Conservation (phyloP, 176 grass and related monocot species). For the Avena eriantha region DNA sequence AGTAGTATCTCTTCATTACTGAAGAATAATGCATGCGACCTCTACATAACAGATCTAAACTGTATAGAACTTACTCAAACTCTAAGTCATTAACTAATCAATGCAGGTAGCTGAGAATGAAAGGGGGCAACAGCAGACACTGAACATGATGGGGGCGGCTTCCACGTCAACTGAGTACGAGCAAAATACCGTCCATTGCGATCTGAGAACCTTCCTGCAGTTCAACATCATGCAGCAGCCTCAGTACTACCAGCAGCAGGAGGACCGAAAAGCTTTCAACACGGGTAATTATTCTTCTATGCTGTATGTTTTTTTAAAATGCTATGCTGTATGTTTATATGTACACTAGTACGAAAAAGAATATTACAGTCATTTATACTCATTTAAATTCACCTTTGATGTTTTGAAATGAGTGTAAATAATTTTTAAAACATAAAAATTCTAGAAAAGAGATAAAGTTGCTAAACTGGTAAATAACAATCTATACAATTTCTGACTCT, state of each 20-base stretch:
- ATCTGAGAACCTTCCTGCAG: constrained; percentile 76
- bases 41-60: constrained; percentile 3
- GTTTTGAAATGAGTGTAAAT: background rate
- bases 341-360: background rate
- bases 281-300: constrained; percentile 49
- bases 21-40: background rate
- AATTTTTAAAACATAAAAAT: background rate
- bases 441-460: background rate
- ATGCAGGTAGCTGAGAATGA: constrained; percentile 71
- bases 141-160: constrained; percentile 64
- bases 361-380: background rate
- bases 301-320: background rate
- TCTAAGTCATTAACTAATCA: constrained; percentile 17
- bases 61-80: constrained; percentile 9
- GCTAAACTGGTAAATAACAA: background rate
- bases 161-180: constrained; percentile 63
- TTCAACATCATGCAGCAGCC: constrained; percentile 75
- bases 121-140: constrained; percentile 69
- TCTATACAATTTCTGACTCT: background rate
- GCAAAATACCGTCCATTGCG: constrained; percentile 59
- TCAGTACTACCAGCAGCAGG: constrained; percentile 68
- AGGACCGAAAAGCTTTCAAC: constrained; percentile 54
- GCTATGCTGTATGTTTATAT: background rate
- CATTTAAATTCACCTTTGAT: background rate
- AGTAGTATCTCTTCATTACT: background rate